Base-by-base conservation (phyloP, 2,329 filamentous ascomycete genomes). In the Stromatinia cepivora region DNA sequence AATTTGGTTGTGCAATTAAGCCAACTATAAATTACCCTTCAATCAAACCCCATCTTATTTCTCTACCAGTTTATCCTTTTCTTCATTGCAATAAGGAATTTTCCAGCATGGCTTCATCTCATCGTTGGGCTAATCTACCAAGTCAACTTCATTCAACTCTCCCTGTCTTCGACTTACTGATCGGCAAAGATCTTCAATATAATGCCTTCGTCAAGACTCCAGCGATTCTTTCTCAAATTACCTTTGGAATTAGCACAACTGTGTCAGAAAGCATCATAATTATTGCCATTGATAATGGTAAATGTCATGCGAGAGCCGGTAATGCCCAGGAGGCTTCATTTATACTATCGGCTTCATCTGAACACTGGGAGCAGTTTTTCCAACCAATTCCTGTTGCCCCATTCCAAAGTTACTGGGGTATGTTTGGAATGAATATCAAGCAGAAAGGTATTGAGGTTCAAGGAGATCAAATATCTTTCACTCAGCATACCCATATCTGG, bases 371-470 rank as follows among this genome's bases (percentile, higher is more conserved):
- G 34, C 62, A 72, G 31, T 71, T 72, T 59, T 71, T 71, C 52
- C 69, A 70, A 25, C 62, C 67, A 20, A 61, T 71, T 7, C 67
- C 71, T 52, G 65, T 56, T 1, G 59, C 70, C 36, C 71, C 72
- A 1, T 73, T 71, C 22, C 72, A 72, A 46, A 68, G 57, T 42
- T 73, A 71, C 22, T 72, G 72, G 72, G 72, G 72, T 20, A 73
- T 73, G 76, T 78, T 80, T 25, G 78, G 83, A 3, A 70, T 84
- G 83, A 84, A 82, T 71, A 81, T 81, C 75, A 83, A 83, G 70
- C 83, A 85, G 70, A 77, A 83, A 66, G 82, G 83, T 28, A 82
- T 83, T 53, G 79, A 81, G 34, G 79, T 84, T 9, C 73, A 80
- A n/a, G 83, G 83, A 34, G 79, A 84, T 70, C 78, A 84, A 15